Base-by-base conservation (phyloP, 2,329 filamentous ascomycete species). In the Fusarium nisikadoi region DNA sequence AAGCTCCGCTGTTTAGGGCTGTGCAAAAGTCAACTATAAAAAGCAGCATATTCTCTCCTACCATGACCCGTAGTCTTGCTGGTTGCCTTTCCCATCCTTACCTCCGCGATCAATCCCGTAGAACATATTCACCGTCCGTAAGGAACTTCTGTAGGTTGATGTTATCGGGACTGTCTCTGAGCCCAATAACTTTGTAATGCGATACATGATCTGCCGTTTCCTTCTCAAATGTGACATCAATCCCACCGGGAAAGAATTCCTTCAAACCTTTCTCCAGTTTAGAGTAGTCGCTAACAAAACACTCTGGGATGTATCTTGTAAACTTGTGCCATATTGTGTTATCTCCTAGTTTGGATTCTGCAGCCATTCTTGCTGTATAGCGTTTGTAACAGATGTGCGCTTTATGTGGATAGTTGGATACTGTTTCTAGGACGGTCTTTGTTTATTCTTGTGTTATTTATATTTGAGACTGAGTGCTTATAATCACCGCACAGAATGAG, bases 1-100 rank as follows among this genome's bases (percentile, higher is more conserved):
- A 20, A 1, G 10, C 13, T n/a, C 6, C 10, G 5, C 19, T 20
- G 14, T n/a, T 0, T 19, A 46, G 5, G 8, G 0, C 43, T 46
- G 16, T 46, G 10, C 8, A 11, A 29, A 12, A 4, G 3, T 29
- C 20, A 20, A 8, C 19, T 47, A 1, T n/a, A 8, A 3, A 9
- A 17, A 29, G 17, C 17, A 9, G 13, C 3, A 8, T 4, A 3
- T 3, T 5, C 17, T 31, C 5, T 23, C 7, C 31, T n/a, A 17
- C 7, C 6, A 5, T 31, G 10, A 20, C 10, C 27, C 23, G 8
- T 14, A 12, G 13, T 29, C n/a, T 47, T n/a, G 10, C 5, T 2
- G 20, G 20, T 23, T 49, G 14, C 11, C 16, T 17, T 36, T 11
- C 14, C 8, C 10, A 1, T 9, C 46, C 10, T 23, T 19, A 2